These are phyloP conservation scores for Exobasidium rhododendri DNA, from an alignment of 1,284 basidiomycete species.

Conservation along the genomic window DNA sequence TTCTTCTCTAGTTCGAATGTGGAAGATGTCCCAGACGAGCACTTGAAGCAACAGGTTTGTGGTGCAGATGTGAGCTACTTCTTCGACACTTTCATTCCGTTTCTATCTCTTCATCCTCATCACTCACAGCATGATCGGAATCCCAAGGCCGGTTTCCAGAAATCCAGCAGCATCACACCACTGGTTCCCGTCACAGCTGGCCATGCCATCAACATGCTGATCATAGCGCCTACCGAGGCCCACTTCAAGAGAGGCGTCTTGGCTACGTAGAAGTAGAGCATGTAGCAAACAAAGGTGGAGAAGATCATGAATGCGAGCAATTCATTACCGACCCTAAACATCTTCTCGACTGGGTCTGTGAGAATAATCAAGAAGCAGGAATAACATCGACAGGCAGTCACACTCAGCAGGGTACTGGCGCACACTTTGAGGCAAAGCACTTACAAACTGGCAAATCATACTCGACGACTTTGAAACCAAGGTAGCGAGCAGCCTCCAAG, in stretches of 20 bases:
- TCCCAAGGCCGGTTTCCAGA: slow-evolving; percentile 48
- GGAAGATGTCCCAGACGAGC: slow-evolving; percentile 52
- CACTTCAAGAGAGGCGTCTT: slow-evolving; percentile 28
- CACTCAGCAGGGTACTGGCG: background rate
- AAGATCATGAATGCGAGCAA: slow-evolving; percentile 38
- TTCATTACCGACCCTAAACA: slow-evolving; percentile 9
- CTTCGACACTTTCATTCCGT: too few relatives aligned
- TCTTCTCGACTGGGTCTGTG: slow-evolving; percentile 1
- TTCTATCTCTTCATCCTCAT: too few relatives aligned
- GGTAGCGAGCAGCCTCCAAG: slow-evolving; percentile 9
- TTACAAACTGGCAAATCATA: slow-evolving; percentile 38
- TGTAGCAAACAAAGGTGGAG: slow-evolving; percentile 31
- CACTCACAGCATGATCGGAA: slow-evolving; percentile 39
- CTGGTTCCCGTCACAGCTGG: slow-evolving; percentile 37
- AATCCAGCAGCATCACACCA: slow-evolving; percentile 47
- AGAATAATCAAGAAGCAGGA: too few relatives aligned
- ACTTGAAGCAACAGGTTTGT: too few relatives aligned
- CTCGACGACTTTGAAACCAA: slow-evolving; percentile 29
- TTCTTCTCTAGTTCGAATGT: slow-evolving; percentile 41
- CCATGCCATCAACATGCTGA: slow-evolving; percentile 37
- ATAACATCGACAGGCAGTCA: too few relatives aligned
- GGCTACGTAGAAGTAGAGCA: slow-evolving; percentile 42
- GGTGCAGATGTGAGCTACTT: too few relatives aligned
- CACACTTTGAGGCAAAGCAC: background rate
- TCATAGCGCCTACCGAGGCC: slow-evolving; percentile 31